Percentiles rank a stretch among this genome's conserved stretches.
Conservation (phyloP, 768 basidiomycete genomes). For the Russula griseocarnosa region DNA sequence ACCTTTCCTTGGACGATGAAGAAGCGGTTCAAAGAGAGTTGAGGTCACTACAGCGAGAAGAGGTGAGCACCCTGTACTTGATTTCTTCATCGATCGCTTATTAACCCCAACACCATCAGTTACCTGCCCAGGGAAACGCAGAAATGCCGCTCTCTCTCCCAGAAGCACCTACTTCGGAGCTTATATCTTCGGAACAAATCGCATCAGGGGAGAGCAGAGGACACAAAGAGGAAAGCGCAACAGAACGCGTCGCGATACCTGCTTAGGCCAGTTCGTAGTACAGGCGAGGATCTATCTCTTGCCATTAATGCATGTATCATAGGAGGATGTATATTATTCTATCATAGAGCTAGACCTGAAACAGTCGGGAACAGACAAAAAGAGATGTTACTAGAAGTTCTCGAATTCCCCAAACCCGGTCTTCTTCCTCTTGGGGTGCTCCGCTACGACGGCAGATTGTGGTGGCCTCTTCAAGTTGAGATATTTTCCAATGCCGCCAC, state of each 20-base stretch:
- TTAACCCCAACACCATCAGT: conserved; percentile 31
- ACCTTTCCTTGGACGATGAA: conserved; percentile 84
- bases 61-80: conserved; percentile 41
- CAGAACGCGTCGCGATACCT: conserved; percentile 34
- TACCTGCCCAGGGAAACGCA: conserved; percentile 25
- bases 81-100: conserved; percentile 37
- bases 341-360: neutral
- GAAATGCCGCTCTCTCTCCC: conserved; percentile 46
- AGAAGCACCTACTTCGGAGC: conserved; percentile 48
- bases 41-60: conserved; percentile 56
- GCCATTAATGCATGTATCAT: conserved; percentile 25
- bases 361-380: neutral
- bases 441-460: conserved; percentile 35
- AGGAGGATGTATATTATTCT: conserved; percentile 10
- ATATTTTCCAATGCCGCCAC: conserved; percentile 78
- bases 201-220: conserved; percentile 11
- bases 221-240: conserved; percentile 5
- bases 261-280: conserved; percentile 26
- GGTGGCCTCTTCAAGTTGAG: conserved; percentile 42
- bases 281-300: conserved; percentile 1
- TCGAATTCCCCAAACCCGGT: conserved; percentile 91
- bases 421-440: conserved; percentile 74
- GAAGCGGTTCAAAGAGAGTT: conserved; percentile 89
- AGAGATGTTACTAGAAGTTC: conserved; percentile 52
- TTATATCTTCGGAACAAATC: conserved; percentile 33